A percentile compares a stretch with the other conserved stretches of the same genome.
These are phyloP conservation scores for Fraxinus velutina DNA, from an alignment of 305 asterid species.

Conservation along the genomic window DNA sequence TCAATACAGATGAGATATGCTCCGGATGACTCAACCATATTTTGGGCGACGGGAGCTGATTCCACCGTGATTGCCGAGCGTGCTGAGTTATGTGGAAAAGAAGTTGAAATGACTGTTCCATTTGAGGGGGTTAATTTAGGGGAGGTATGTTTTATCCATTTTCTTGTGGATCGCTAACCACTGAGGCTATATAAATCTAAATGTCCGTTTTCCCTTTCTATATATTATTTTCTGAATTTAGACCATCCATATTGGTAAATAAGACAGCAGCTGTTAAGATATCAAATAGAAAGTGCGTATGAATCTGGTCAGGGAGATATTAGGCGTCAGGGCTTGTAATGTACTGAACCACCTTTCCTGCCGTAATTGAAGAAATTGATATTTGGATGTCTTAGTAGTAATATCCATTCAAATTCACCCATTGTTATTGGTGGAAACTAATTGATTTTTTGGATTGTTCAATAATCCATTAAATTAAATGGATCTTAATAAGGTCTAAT, in stretches of 20 bases:
- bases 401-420: background rate
- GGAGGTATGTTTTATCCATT: slow-evolving; percentile 54
- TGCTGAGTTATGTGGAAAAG: slow-evolving; percentile 72
- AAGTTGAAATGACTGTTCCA: slow-evolving; percentile 85
- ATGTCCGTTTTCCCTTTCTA: background rate
- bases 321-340: background rate
- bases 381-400: background rate
- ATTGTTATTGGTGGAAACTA: background rate
- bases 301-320: background rate
- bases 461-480: background rate
- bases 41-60: slow-evolving; percentile 82
- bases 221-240: background rate
- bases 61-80: slow-evolving; percentile 61
- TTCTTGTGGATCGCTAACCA: background rate
- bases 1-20: slow-evolving; percentile 71
- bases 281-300: background rate
- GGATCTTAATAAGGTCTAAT: background rate
- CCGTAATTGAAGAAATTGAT: background rate
- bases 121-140: slow-evolving; percentile 78
- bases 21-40: slow-evolving; percentile 81
- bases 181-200: background rate
- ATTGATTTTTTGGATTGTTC: background rate
- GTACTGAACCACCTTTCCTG: background rate
- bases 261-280: background rate
- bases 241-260: background rate